A percentile compares a stretch with the other conserved stretches of the same genome.
Evolutionary conservation across 371 early-diverging fungal genomes (phyloP).

Genomic region (Rhizopus delemar): DNA sequence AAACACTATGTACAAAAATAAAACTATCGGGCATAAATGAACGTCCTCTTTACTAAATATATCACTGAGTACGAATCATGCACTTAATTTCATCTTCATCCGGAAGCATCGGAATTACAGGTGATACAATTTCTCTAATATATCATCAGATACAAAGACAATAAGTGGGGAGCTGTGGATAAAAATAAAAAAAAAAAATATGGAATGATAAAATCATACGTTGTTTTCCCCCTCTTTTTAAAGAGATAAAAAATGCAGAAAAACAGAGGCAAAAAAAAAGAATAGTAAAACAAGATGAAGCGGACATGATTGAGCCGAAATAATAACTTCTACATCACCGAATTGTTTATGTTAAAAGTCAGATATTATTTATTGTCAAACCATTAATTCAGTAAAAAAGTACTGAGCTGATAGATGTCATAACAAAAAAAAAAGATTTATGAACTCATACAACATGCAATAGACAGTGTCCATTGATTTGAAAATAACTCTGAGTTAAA

Average conservation of each 20-base stretch:
- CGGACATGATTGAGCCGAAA: no score
- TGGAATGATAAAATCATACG: not conserved
- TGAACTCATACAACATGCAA: no score
- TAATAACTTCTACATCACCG: constrained; percentile 23
- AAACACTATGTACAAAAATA: constrained; percentile 49
- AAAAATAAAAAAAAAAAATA: not conserved
- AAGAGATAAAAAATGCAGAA: constrained; percentile 21
- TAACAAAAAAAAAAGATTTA: not conserved
- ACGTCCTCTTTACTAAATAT: constrained; percentile 43
- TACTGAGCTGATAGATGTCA: constrained; percentile 55
- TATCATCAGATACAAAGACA: constrained; percentile 31
- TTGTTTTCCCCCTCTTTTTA: not conserved
- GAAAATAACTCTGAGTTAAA: constrained; percentile 74
- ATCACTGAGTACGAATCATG: constrained; percentile 29
- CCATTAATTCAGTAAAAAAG: constrained; percentile 64
- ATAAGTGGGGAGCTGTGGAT: not conserved
- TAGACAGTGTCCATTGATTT: constrained; percentile 17
- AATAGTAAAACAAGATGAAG: constrained; percentile 33
- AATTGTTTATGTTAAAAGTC: constrained; percentile 76
- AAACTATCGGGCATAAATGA: constrained; percentile 43
- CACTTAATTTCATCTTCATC: constrained; percentile 26
- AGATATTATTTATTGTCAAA: constrained; percentile 68
- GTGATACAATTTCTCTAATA: constrained; percentile 34
- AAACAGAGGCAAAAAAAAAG: constrained; percentile 33
- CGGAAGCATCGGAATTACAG: constrained; percentile 44